Evolutionary conservation across 176 grass and related monocot species (phyloP), one percentile per base, ranked within the genome.

Genomic region (Musa schizocarpa): DNA sequence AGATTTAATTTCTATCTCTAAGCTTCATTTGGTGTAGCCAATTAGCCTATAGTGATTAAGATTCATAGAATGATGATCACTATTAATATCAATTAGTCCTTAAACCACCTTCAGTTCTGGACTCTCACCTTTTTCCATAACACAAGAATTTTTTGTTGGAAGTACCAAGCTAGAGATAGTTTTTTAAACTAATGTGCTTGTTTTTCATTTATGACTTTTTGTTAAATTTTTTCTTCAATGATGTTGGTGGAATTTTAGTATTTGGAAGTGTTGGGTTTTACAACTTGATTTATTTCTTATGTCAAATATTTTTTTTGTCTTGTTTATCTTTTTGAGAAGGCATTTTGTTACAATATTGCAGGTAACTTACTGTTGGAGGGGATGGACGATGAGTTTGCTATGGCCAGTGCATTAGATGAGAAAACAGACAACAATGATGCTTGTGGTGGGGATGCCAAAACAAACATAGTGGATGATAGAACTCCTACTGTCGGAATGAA

Each of bases 401-500:
- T 24, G 29, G 19, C 11, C 29, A 0, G 66, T 55, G 79, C 82
- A 77, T 13, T 58, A 83, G 78, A 92, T 52, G 84, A 88, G 52
- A 81, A 79, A 20, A 78, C 64, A 14, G 78, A 88, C 29, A 84
- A 84, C 73, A 54, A 82, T 48, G 63, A 64, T 13, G 13, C 50
- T 16, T 34, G 21, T 51, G 11, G 9, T 17, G 81, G 68, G 58
- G 49, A 70, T 24, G 73, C 20, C 48, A 70, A 17, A 50, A 16
- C 14, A 51, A 70, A 11, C 51, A 83, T 74, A 56, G 69, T 53
- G 1, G 81, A 86, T 53, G 81, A 90, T 63, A 91, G 89, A 11
- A 73, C 69, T 3, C 94, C 94, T 9, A 73, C 65, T 9, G 27
- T 82, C 0, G 94, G 94, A 27, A 72, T 93, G 84, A 82, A 84